A percentile compares a stretch with the other conserved stretches of the same genome.
Conservation (phyloP, 2,329 filamentous ascomycete genomes). For the Monosporascus sp. region DNA sequence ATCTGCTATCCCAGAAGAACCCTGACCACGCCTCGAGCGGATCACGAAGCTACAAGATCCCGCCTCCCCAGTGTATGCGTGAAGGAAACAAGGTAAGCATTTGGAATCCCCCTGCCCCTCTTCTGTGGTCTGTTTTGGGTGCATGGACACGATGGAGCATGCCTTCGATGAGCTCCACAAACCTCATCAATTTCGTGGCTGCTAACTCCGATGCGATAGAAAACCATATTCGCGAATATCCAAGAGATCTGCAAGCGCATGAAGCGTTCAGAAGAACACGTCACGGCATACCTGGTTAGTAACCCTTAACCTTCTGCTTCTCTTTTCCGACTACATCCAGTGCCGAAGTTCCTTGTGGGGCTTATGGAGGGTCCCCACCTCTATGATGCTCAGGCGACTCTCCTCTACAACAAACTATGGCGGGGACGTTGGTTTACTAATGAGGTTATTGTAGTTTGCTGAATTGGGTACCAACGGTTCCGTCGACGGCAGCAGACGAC, state of each 20-base stretch:
- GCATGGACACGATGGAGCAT: too few relatives aligned
- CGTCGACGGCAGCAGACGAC: conserved; percentile 83
- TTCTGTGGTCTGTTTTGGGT: too few relatives aligned
- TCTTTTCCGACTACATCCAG: background rate
- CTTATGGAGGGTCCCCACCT: too few relatives aligned
- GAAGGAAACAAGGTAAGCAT: conserved; percentile 78
- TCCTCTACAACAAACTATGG: too few relatives aligned
- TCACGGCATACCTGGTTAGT: conserved; percentile 74
- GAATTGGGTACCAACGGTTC: conserved; percentile 97
- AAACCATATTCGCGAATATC: conserved; percentile 99
- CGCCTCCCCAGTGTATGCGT: conserved; percentile 94
- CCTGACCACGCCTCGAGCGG: conserved; percentile 88
- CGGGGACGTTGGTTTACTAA: too few relatives aligned
- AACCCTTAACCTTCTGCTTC: background rate
- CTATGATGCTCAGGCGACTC: too few relatives aligned
- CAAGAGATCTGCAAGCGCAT: conserved; percentile 98
- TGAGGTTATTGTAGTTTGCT: conserved; percentile 53
- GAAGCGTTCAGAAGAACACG: conserved; percentile 97
- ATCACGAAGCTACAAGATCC: conserved; percentile 97
- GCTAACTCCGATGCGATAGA: conserved; percentile 35
- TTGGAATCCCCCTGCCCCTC: background rate
- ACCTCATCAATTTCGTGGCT: too few relatives aligned
- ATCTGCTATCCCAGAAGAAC: conserved; percentile 89
- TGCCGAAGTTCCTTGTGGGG: too few relatives aligned
- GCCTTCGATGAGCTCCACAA: too few relatives aligned